Evolutionary conservation across 2,329 filamentous ascomycete genomes (phyloP).

Genomic region (Penicillium frequentans): DNA sequence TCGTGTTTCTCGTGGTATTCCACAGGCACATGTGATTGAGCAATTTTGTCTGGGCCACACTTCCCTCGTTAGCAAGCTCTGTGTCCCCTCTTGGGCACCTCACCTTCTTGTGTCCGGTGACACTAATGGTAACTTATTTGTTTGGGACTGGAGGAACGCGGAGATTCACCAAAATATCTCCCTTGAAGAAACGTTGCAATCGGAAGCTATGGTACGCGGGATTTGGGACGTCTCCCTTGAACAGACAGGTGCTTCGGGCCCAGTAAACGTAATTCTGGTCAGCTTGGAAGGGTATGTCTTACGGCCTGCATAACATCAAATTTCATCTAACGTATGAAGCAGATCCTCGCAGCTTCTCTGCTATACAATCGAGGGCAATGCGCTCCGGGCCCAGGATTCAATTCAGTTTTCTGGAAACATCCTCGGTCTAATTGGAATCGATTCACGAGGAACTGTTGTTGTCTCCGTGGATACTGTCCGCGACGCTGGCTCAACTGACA

Average conservation of each 20-base stretch:
- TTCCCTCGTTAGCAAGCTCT: conserved; percentile 78
- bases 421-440: conserved; percentile 53
- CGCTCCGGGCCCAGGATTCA: conserved; percentile 52
- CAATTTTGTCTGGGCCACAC: conserved; percentile 84
- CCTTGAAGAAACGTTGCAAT: conserved; percentile 22
- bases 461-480: conserved; percentile 58
- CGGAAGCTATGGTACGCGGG: conserved; percentile 50
- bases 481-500: conserved; percentile 50
- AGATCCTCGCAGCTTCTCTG: conserved; percentile 66
- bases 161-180: conserved; percentile 33
- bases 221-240: conserved; percentile 47
- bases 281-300: conserved; percentile 58
- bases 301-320: not conserved
- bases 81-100: conserved; percentile 57
- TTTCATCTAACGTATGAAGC: conserved; percentile 47
- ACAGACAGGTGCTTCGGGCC: conserved; percentile 5
- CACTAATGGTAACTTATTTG: conserved; percentile 73
- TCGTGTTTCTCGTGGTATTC: conserved; percentile 75
- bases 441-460: conserved; percentile 35
- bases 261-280: conserved; percentile 45
- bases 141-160: conserved; percentile 75
- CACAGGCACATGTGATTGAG: conserved; percentile 86
- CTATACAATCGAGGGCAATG: conserved; percentile 58
- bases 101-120: conserved; percentile 80
- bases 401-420: conserved; percentile 65